Conservation (phyloP, 2,329 filamentous ascomycete genomes). For the Moelleriella libera region DNA sequence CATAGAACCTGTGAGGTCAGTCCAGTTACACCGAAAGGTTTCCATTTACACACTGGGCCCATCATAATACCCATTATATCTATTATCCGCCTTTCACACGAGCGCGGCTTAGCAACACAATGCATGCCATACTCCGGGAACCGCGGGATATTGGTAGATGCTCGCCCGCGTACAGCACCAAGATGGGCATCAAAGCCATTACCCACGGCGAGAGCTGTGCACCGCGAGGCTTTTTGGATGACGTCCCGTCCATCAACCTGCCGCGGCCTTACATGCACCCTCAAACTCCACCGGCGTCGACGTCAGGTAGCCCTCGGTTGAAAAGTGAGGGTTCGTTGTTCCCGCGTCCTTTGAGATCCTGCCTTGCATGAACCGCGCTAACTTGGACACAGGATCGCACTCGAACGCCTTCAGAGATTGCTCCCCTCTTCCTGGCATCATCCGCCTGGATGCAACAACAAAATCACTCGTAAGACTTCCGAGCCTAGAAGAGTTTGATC, state of each 20-base stretch:
- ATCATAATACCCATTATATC: neutral
- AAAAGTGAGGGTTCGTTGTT: conserved; percentile 16
- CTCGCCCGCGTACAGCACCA: conserved; percentile 5
- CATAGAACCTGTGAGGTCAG: neutral
- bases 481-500: conserved; percentile 22
- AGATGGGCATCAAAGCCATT: conserved; percentile 10
- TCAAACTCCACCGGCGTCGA: conserved; percentile 16
- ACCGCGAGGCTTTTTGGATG: conserved; percentile 9
- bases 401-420: conserved; percentile 10
- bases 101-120: neutral
- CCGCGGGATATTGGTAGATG: conserved; percentile 5
- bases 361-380: conserved; percentile 1
- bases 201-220: conserved; percentile 7
- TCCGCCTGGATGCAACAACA: conserved; percentile 5
- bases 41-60: neutral
- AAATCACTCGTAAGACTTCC: conserved; percentile 15
- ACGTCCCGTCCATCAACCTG: conserved; percentile 8
- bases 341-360: neutral
- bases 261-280: conserved; percentile 9
- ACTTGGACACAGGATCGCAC: conserved; percentile 7
- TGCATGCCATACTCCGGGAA: conserved; percentile 6
- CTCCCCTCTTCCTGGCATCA: conserved; percentile 12
- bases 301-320: conserved; percentile 19
- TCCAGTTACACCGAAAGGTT: neutral
- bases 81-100: neutral